Evolutionary conservation across 148 eudicot species (phyloP).

Genomic region (Rhododendron molle): DNA sequence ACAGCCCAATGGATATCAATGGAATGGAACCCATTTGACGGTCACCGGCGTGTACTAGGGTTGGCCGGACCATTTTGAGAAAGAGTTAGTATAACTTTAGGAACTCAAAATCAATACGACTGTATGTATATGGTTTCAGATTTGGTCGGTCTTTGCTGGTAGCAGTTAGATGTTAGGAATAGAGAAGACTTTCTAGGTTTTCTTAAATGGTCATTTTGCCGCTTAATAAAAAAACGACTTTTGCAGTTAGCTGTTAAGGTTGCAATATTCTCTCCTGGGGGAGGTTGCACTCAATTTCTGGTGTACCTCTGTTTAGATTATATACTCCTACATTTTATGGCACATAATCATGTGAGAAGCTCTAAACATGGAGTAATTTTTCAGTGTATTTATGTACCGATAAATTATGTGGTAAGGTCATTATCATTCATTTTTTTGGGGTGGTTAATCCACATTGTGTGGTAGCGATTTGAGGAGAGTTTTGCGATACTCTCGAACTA

Average conservation of each 20-base stretch:
- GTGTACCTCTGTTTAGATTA: neutral
- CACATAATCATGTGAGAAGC: neutral
- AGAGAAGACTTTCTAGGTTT: neutral
- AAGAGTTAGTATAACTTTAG: neutral
- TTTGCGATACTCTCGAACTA: too few relatives aligned
- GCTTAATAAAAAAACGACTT: neutral
- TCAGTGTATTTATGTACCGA: too few relatives aligned
- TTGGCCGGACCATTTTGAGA: neutral
- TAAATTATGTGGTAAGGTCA: too few relatives aligned
- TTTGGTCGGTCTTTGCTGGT: neutral
- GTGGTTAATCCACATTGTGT: too few relatives aligned
- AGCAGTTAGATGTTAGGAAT: conserved; percentile 1
- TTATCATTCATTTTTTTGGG: too few relatives aligned
- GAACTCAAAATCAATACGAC: neutral
- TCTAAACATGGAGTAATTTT: too few relatives aligned
- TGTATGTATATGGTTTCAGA: neutral
- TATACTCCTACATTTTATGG: neutral
- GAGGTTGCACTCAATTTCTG: neutral
- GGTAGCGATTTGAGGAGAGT: too few relatives aligned
- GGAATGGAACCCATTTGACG: neutral
- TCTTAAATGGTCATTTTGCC: neutral
- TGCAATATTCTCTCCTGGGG: neutral
- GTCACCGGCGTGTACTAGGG: neutral
- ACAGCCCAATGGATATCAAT: neutral
- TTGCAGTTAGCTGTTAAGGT: neutral